Evolutionary conservation across 441 rosid species (phyloP).

Genomic region (Euphorbia celastroides): DNA sequence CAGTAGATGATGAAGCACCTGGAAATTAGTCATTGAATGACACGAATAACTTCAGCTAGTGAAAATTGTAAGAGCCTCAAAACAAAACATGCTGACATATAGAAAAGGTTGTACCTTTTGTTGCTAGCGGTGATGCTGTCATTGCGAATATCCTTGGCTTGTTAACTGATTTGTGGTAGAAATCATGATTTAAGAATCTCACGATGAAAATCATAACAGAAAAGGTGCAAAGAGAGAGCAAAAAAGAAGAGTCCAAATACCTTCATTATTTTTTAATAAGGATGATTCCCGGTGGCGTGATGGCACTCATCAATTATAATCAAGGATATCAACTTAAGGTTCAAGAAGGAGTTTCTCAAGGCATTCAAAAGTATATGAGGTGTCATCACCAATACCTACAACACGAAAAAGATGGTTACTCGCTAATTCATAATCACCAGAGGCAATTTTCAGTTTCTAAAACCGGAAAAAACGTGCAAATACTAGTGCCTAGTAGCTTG

Average conservation of each 20-base stretch:
- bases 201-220: background rate
- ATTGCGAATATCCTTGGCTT: conserved; percentile 95
- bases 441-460: background rate
- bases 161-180: conserved; percentile 46
- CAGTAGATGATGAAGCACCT: conserved; percentile 43
- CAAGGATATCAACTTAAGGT: conserved; percentile 52
- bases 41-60: background rate
- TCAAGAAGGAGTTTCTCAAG: conserved; percentile 63
- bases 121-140: conserved; percentile 58
- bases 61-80: background rate
- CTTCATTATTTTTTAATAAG: conserved; percentile 80
- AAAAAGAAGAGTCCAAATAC: conserved; percentile 25
- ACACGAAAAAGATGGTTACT: conserved; percentile 10
- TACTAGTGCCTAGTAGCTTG: too few species aligned
- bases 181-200: conserved; percentile 48
- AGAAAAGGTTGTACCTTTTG: conserved; percentile 49
- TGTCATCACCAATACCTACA: conserved; percentile 88
- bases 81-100: background rate
- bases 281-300: conserved; percentile 72
- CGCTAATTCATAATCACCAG: background rate
- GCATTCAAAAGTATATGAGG: conserved; percentile 83
- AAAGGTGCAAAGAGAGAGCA: conserved; percentile 6
- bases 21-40: background rate
- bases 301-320: conserved; percentile 86
- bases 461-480: conserved; percentile 5